These are phyloP conservation scores for Polytrichum formosum DNA, from an alignment of 225 moss, liverwort and hornwort genomes.

Conservation along the genomic window DNA sequence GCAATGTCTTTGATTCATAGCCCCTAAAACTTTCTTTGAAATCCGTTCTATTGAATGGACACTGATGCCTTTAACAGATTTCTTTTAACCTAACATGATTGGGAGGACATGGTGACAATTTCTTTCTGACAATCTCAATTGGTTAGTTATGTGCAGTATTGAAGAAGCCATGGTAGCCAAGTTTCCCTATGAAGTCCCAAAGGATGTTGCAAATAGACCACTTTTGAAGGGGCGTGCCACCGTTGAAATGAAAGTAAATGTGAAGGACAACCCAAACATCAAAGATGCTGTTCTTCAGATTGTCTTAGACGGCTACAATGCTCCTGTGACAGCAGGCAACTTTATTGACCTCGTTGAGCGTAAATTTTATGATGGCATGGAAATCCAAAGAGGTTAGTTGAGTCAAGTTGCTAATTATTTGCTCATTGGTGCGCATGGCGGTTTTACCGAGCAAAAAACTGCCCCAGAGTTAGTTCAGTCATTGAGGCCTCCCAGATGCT, in stretches of 20 bases:
- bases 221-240: constrained; percentile 83
- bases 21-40: no score
- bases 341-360: constrained; percentile 89
- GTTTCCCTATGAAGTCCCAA: constrained; percentile 74
- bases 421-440: no score
- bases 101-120: neutral
- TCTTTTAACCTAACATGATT: neutral
- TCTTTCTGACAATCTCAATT: neutral
- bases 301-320: constrained; percentile 93
- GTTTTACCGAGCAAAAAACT: no score
- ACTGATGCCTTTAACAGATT: neutral
- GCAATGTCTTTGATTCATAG: no score
- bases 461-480: no score
- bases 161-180: constrained; percentile 87
- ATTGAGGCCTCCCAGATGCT: no score
- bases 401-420: no score
- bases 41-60: no score
- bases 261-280: constrained; percentile 92
- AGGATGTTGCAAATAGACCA: constrained; percentile 72
- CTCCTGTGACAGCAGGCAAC: constrained; percentile 94
- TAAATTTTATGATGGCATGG: constrained; percentile 96
- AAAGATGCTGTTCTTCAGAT: constrained; percentile 73
- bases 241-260: constrained; percentile 91
- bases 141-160: constrained; percentile 48
- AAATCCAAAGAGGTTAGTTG: constrained; percentile 84